Evolutionary conservation across 306 rosid species (phyloP), one percentile per base, ranked within the genome.

Genomic region (Sechiopsis laciniata): DNA sequence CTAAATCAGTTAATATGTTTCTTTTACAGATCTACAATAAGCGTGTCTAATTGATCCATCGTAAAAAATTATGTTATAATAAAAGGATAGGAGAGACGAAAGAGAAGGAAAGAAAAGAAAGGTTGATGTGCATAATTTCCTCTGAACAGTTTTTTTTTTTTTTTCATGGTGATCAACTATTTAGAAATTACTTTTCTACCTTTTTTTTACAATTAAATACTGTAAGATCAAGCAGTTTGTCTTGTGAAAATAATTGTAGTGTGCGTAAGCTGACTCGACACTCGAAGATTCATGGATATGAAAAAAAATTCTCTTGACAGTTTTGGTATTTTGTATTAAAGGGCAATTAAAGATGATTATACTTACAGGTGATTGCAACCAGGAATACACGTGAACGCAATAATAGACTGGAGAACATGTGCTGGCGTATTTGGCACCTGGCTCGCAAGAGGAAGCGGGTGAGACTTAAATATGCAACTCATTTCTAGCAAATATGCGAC

Each of bases 381-480:
- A 84, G 96, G 76, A 90, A 82, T 76, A 75, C 66, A 55, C 87
- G 88, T 37, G 93, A 84, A 9, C 82, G 88, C 52, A 83, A 84
- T 79, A 83, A 82, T 40, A 83, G 94, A 81, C 80, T 90, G 73
- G 96, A 85, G 88, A 90, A 90, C 79, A 85, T 83, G 88, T 90
- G 96, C 83, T 90, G 96, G 94, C 90, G 91, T 57, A 86, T 90
- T 79, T 90, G 96, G 96, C 90, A 90, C 75, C 88, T 90, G 17
- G 78, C 96, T 17, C 94, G 96, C 77, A 86, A 77, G 78, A 90
- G 79, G 91, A 88, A 90, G 80, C 90, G 85, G 88, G 89, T 84
- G 40, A 40, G 32, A 53, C 19, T 45, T 22, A 67, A 13, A 20
- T 12, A 67, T 67, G 37, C 56, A 46, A 21, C 46, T 67, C 29